Conservation (phyloP, 306 rosid species). For the Trichosanthes truncata region DNA sequence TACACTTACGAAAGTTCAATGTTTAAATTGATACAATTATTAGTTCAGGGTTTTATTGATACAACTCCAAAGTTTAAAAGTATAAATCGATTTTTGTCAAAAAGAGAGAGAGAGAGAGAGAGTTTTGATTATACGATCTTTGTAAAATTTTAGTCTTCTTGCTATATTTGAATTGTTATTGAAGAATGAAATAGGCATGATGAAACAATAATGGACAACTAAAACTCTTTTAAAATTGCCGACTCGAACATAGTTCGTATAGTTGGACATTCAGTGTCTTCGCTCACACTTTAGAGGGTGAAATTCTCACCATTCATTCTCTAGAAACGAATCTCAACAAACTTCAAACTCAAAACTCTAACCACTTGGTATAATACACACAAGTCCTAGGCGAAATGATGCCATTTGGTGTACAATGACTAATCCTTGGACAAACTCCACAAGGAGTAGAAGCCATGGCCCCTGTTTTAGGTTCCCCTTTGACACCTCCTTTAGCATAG, state of each 20-base stretch:
- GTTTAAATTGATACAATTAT: too few relatives aligned
- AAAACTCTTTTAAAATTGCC: neutral
- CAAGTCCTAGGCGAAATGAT: constrained; percentile 58
- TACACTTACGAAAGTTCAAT: too few relatives aligned
- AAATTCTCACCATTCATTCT: neutral
- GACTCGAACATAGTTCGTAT: neutral
- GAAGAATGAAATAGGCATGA: too few relatives aligned
- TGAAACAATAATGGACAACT: neutral
- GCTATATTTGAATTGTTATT: too few relatives aligned
- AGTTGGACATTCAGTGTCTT: neutral
- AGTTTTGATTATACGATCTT: too few relatives aligned
- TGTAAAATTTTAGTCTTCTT: too few relatives aligned
- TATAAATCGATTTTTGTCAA: too few relatives aligned
- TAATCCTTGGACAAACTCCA: constrained; percentile 66
- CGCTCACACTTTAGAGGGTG: too few relatives aligned
- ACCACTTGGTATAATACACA: constrained; percentile 48
- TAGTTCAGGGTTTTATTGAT: too few relatives aligned
- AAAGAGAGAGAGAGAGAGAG: too few relatives aligned
- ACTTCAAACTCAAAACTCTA: constrained; percentile 33
- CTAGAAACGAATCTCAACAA: neutral
- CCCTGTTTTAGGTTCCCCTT: constrained; percentile 32
- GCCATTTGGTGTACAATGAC: constrained; percentile 51
- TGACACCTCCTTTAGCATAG: constrained; percentile 32
- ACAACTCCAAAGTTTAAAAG: too few relatives aligned
- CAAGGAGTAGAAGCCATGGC: constrained; percentile 62